Base-by-base conservation (phyloP, 805 yeast genomes). In the Spathaspora girioi region DNA sequence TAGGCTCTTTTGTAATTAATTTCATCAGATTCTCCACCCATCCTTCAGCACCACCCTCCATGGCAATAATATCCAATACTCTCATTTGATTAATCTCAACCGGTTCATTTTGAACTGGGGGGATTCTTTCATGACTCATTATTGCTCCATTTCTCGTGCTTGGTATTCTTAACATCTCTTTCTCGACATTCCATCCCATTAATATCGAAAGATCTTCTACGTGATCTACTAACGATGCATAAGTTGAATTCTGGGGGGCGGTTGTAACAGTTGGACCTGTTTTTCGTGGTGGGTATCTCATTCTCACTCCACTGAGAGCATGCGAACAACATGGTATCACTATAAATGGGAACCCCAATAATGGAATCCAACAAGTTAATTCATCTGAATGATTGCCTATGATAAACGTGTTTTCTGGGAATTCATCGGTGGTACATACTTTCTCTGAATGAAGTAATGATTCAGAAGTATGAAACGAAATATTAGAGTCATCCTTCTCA, bases 351-450 rank as follows among this genome's bases (percentile, higher is more conserved):
- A 78, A 87, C 0, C 90, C 91, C 10, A 93, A 69, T 10, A 93
- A 70, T 2, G 98, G 98, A 38, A 93, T 84, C 97, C 98, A 93
- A 57, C 96, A 87, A 0, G 97, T 92, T 51, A 93, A 76, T 64
- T 93, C 98, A 65, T 93, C 98, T 1, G 96, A 88, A 63, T 93
- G 98, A 64, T 93, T 93, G 1, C 98, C 98, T 44, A 93, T 91
- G 35, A 92, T 68, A 60, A 93, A 93, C 0, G 96, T 86, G 58
- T 86, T 79, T 19, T 71, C 64, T 0, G 89, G 84, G 54, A 86
- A 87, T 47, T 84, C 86, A 1, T 86, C 83, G 2, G 83, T 77
- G 51, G 86, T 82, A 14, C 75, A 71, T 10, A 74, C 75, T 70
- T 77, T 52, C 70, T 77, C 18, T 41, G 87, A 81, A 38, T 73